Evolutionary conservation across 192 early-diverging fungal genomes (phyloP), one percentile per base, ranked within the genome.

Genomic region (Kickxella alabastrina): DNA sequence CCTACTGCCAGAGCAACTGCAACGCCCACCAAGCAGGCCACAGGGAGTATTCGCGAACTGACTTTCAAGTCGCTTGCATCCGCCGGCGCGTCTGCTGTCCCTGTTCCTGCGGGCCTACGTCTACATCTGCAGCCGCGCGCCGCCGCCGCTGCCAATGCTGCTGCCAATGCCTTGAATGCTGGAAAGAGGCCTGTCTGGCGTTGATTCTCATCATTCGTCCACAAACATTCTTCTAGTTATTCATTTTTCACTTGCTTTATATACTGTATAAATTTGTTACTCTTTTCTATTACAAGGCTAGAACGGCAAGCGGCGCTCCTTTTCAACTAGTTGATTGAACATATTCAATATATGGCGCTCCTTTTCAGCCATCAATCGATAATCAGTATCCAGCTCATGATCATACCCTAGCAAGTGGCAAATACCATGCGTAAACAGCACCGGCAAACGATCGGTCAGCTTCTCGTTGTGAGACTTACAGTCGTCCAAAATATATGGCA

Each of bases 331-430:
- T 15, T 10, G 23, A 10, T 18, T 38, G 24, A 51, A 69, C 34
- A 24, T 42, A 3, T 57, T 19, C 22, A 79, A 42, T 18, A 79
- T 75, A 12, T 57, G 38, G 2, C 53, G 29, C 46, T 79, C 77
- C 25, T 65, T 49, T n/a, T 35, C 22, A 1, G 40, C 8, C 77
- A 79, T 79, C 14, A 22, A n/a, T 28, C 18, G 23, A 49, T 68
- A 84, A 24, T 80, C 80, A 0, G 51, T 23, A 26, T 83, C 76
- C 2, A 44, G 23, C 32, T 82, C 72, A 44, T 87, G 85, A 55
- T 87, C 83, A 43, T 83, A 84, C 9, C 85, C 85, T 28, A 87
- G 61, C 22, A 87, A 57, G 59, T 87, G 85, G 39, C 81, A 85
- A 9, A 87, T 81, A 0, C 85, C 85, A 51, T 87, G 85, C 0